These are phyloP conservation scores for Nicotiana benthamiana DNA, from an alignment of 257 asterid genomes.

Conservation along the genomic window DNA sequence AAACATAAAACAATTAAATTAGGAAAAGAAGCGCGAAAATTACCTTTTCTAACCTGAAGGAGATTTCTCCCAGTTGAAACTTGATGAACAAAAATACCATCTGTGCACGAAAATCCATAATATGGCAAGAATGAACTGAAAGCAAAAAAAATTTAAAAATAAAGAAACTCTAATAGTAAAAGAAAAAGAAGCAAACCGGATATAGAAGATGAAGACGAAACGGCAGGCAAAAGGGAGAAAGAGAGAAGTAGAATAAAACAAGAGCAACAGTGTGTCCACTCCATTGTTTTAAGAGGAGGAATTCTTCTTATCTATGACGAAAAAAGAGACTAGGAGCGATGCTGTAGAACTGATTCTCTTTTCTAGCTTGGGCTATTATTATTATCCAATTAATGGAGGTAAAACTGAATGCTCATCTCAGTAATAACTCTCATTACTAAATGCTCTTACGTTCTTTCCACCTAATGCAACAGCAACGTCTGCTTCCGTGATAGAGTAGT, in stretches of 20 bases:
- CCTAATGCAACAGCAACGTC: background rate
- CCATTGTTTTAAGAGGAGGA: slow-evolving; percentile 5
- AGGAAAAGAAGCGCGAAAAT: background rate
- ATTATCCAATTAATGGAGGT: background rate
- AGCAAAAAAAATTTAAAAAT: background rate
- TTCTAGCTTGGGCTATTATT: no score
- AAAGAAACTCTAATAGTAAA: background rate
- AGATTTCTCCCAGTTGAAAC: slow-evolving; percentile 7
- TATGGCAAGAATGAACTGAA: background rate
- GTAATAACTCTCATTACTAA: background rate
- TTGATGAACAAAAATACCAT: background rate
- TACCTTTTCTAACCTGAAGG: background rate
- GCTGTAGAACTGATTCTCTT: background rate
- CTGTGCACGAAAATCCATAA: background rate
- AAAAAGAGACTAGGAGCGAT: no score
- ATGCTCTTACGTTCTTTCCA: no score
- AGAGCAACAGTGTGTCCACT: background rate
- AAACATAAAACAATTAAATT: background rate
- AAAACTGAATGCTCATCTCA: background rate
- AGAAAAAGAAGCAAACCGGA: background rate
- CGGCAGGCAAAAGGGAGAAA: background rate
- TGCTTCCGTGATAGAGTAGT: background rate
- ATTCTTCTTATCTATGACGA: no score
- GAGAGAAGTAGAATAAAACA: background rate
- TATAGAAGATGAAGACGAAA: background rate